Base-by-base conservation (phyloP, 2,329 filamentous ascomycete species). In the Coleophoma crateriformis region DNA sequence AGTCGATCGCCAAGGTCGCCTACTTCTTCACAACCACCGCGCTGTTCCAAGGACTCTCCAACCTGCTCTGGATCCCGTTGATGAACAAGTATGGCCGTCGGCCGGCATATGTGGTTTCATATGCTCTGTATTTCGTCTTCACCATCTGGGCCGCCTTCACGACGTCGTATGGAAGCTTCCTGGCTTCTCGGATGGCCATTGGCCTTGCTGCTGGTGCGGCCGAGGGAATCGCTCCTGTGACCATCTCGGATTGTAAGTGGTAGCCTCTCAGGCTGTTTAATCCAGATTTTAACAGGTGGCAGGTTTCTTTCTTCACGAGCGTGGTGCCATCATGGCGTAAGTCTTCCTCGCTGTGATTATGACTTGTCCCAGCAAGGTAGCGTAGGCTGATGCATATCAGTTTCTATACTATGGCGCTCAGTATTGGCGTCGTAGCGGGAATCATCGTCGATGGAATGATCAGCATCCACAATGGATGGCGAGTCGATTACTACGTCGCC, bases 261-360 rank as follows among this genome's bases (percentile, higher is more conserved):
- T 10, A 7, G 27, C 27, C 27, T 27, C 8, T 27, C 27, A 27
- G 8, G 8, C 27, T 10, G 6, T 4, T 4, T 7, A 10, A 7
- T 4, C 8, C 27, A 10, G 6, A 27, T 27, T 7, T 4, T 27
- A 7, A 27, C 27, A 3, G 6, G 7, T 27, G 27, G 5, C 27
- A 27, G 27, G 27, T 4, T 78, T 79, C 62, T 82, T 83, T 65
- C 66, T 83, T 10, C 76, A 81, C 54, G 77, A 82, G 47, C 70
- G 80, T 49, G 79, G 80, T 7, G 75, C 73, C 50, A 79, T 58
- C 27, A 61, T 59, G 54, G 56, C 52, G 54, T 57, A 47, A 53
- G 51, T 51, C n/a, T 17, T 14, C 35, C 7, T 38, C 17, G 17
- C 7, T 12, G 12, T 22, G 27, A n/a, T 20, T 34, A n/a, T 47